Evolutionary conservation across 176 grass and related monocot genomes (phyloP).

Genomic region (Saccharum officinarum): DNA sequence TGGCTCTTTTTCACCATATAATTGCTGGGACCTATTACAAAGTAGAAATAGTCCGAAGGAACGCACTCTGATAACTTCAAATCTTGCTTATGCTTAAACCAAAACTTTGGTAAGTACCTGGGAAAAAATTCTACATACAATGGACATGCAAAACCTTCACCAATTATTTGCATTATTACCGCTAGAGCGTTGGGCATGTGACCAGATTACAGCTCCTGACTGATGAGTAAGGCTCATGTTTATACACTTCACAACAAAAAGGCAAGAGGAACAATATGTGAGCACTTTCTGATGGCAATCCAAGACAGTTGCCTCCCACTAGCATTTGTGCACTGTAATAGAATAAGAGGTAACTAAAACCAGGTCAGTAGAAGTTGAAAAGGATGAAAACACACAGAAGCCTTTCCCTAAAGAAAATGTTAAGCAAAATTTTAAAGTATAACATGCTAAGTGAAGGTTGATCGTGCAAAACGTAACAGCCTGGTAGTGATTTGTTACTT

Average conservation of each 20-base stretch:
- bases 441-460: background rate
- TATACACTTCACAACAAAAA: background rate
- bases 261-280: background rate
- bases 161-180: background rate
- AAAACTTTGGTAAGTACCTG: background rate
- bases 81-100: background rate
- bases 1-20: background rate
- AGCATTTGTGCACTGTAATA: background rate
- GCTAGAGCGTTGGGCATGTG: background rate
- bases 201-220: background rate
- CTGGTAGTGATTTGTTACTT: background rate
- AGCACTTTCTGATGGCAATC: conserved; percentile 2
- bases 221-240: background rate
- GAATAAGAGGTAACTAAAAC: background rate
- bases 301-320: background rate
- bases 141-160: background rate
- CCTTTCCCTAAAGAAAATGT: background rate
- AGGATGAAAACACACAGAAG: background rate
- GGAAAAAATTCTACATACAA: background rate
- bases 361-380: background rate
- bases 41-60: background rate
- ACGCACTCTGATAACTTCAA: background rate
- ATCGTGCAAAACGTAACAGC: background rate
- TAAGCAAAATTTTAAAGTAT: background rate
- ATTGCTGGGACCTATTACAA: background rate